Base-by-base conservation (phyloP, 139 green algal genomes). In the Pleodorina starrii region DNA sequence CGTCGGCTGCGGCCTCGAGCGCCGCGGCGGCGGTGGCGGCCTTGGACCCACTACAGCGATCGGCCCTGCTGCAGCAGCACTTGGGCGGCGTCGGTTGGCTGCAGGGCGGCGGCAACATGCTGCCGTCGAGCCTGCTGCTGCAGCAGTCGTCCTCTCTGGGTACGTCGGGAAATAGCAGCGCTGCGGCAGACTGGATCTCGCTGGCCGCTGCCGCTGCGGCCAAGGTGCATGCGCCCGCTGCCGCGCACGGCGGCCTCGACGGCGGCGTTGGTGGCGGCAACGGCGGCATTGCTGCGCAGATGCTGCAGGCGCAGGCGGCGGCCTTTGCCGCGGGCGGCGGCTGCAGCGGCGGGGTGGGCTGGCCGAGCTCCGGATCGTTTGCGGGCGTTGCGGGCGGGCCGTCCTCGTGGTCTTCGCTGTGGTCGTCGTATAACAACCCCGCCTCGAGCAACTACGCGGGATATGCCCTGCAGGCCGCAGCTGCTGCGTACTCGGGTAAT, bases 31-130 rank as follows among this genome's bases (percentile, higher is more conserved):
- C 54, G 54, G 27, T 77, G 60, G 81, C 81, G 21, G 60, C 42
- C 23, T 60, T 87, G 29, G 81, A 77, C 44, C n/a, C 43, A 1
- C 19, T 79, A 10, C 82, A 88, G 44, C 46, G 66, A 14, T 54
- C 63, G 21, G 81, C 43, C 35, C 38, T 86, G 57, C 59, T 86
- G 54, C 78, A 85, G 16, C 51, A 73, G 54, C 51, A 51, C 44
- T 60, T 87, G 4, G 66, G 82, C 10, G 66, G 44, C 35, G 21
- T 79, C 21, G 59, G 59, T n/a, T 79, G 82, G 80, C 80, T 86
- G 29, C 59, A 75, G 42, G 59, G 59, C 16, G 59, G 57, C 0
- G 19, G 59, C 80, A 25, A 25, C 43, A 27, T 82, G 43, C 74
- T 82, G n/a, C 32, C 76, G 16, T 71, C 72, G 1, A 73, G 40